Base-by-base conservation (phyloP, 148 eudicot genomes). In the Heliamphora exappendiculata region DNA sequence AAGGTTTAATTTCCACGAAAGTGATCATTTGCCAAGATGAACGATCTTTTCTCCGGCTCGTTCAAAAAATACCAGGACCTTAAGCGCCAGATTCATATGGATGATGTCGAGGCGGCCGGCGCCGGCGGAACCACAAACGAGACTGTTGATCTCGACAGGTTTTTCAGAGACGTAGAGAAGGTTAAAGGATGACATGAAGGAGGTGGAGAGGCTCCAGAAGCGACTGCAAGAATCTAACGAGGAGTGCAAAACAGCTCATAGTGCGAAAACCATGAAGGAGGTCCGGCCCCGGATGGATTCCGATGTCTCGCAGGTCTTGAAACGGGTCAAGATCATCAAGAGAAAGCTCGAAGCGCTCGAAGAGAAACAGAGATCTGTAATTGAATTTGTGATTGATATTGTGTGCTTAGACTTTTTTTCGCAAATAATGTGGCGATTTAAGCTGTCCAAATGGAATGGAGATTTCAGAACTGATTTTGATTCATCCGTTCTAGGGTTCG, bases 31-130 rank as follows among this genome's bases (percentile, higher is more conserved):
- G 60, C 53, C 37, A 84, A 85, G 78, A 93, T 91, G 98, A 93
- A 93, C 45, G 98, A 93, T 69, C 81, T 91, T 5, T 88, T 93
- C 85, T 93, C 98, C 0, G 76, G 76, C 60, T 93, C 98, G 28
- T 89, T 93, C 76, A 89, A 82, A 54, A 86, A 79, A 60, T 88
- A 83, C 70, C 85, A 89, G 20, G 93, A 87, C 68, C 81, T 85
- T 2, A 86, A 88, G 78, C 81, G 82, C 7, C 88, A 88, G 78
- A 64, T 77, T 29, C 63, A 78, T 0, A 19, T 54, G 0, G 86
- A 87, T 22, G 98, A 93, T 82, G 14, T 93, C 57, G 98, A 91
- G 75, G 45, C 82, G 0, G 87, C 86, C 6, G 76, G 73, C 4
- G 28, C n/a, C 1, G 28, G 31, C 0, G 60, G 51, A 29, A 16